phyloP scores from a whole-genome alignment of 2,329 filamentous ascomycete species.

The Pseudonectria buxi region DNA sequence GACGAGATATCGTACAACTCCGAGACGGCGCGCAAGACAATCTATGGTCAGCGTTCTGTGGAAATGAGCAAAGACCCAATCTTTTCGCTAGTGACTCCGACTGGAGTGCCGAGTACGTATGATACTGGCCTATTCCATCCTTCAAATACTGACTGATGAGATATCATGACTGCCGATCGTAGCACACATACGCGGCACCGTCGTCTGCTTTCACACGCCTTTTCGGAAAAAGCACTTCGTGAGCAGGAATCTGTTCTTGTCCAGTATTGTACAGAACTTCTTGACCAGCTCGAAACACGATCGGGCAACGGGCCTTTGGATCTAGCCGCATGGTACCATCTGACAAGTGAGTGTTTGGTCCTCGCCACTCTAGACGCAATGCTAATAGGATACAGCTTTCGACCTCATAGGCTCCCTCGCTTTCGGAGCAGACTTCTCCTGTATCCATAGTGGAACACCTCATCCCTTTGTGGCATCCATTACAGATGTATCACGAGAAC shows the following conservation, averaged over 20 bases:
- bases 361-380: neutral
- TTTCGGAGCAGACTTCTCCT: conserved; percentile 13
- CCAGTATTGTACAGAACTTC: conserved; percentile 11
- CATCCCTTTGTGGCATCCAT: conserved; percentile 15
- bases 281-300: conserved; percentile 6
- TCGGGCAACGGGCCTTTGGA: conserved; percentile 5
- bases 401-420: conserved; percentile 15
- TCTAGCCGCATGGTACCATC: conserved; percentile 11
- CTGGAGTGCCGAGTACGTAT: conserved; percentile 12
- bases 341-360: conserved; percentile 8
- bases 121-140: neutral
- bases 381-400: conserved; percentile 7
- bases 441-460: conserved; percentile 11
- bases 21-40: conserved; percentile 10
- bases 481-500: conserved; percentile 9
- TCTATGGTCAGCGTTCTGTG: conserved; percentile 10
- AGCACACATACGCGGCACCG: conserved; percentile 11
- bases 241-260: conserved; percentile 13
- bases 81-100: conserved; percentile 14
- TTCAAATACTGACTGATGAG: conserved; percentile 2
- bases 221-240: conserved; percentile 14
- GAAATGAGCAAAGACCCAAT: conserved; percentile 15
- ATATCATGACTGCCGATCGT: conserved; percentile 14
- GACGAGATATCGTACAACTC: conserved; percentile 13
- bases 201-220: conserved; percentile 11